Conservation (phyloP, 176 grass and related monocot species). For the Microstegium vimineum region DNA sequence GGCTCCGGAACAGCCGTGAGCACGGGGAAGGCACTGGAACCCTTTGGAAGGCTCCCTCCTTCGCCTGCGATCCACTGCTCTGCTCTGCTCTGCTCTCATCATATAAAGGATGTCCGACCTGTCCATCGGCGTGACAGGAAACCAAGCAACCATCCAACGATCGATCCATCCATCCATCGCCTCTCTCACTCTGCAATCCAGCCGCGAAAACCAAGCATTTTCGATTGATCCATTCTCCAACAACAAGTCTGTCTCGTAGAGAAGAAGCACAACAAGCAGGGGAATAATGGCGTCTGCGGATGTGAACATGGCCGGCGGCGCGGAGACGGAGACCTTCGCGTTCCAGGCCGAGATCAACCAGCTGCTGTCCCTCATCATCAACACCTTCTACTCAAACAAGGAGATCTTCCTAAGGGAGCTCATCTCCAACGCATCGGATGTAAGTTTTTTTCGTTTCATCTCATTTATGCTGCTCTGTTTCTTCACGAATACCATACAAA, state of each 20-base stretch:
- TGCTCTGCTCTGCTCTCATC: too few relatives aligned
- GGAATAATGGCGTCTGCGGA: slow-evolving; percentile 12
- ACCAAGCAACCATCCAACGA: neutral
- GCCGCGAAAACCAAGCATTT: neutral
- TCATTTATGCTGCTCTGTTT: neutral
- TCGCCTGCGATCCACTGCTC: neutral
- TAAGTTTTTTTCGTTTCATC: neutral
- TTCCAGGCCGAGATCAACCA: slow-evolving; percentile 75
- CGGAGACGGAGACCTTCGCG: slow-evolving; percentile 57
- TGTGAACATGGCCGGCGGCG: slow-evolving; percentile 32
- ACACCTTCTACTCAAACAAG: slow-evolving; percentile 76
- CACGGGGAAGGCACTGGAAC: neutral
- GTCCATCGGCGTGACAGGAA: neutral
- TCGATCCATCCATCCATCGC: neutral
- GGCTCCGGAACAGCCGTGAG: too few relatives aligned
- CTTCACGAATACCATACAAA: too few relatives aligned
- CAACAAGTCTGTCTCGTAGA: neutral
- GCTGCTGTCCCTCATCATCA: slow-evolving; percentile 60
- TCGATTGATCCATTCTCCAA: neutral
- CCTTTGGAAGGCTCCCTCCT: neutral
- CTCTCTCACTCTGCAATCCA: neutral
- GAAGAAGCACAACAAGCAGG: neutral
- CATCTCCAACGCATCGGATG: slow-evolving; percentile 49
- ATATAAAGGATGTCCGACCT: too few relatives aligned
- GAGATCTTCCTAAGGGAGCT: slow-evolving; percentile 71